These are phyloP conservation scores for Microdochium nivale DNA, from an alignment of 2,329 filamentous ascomycete genomes.

Conservation along the genomic window DNA sequence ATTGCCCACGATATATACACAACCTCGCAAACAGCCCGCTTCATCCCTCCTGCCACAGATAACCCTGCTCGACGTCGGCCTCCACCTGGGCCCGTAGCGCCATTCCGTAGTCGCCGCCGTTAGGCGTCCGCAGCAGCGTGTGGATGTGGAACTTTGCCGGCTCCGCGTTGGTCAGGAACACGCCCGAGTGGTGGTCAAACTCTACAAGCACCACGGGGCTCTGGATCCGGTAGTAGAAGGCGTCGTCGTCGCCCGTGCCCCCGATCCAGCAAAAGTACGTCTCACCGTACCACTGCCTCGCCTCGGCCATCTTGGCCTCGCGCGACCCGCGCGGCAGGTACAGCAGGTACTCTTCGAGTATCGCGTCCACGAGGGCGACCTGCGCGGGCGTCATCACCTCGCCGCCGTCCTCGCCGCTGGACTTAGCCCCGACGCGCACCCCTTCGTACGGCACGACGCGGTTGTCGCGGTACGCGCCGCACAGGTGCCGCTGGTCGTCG, in stretches of 20 bases:
- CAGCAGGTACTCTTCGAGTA: conserved; percentile 56
- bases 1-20: too few species aligned
- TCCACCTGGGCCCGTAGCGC: conserved; percentile 31
- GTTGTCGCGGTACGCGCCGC: conserved; percentile 73
- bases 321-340: conserved; percentile 55
- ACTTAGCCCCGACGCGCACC: conserved; percentile 44
- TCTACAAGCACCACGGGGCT: conserved; percentile 67
- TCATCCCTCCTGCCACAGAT: conserved; percentile 32
- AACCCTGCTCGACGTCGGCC: conserved; percentile 23
- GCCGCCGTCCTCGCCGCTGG: too few species aligned
- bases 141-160: conserved; percentile 76
- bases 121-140: conserved; percentile 63
- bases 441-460: conserved; percentile 69
- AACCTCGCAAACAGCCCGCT: too few species aligned
- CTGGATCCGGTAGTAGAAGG: conserved; percentile 73
- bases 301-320: conserved; percentile 42
- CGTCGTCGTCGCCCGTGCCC: conserved; percentile 53
- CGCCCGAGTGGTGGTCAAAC: conserved; percentile 73
- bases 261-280: conserved; percentile 80
- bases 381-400: conserved; percentile 35
- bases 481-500: conserved; percentile 70
- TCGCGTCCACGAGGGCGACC: conserved; percentile 43
- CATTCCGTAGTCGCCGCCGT: conserved; percentile 68
- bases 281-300: conserved; percentile 50
- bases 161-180: conserved; percentile 65